These are phyloP conservation scores for Dichotomopilus funicola DNA, from an alignment of 2,329 filamentous ascomycete genomes.

Conservation along the genomic window DNA sequence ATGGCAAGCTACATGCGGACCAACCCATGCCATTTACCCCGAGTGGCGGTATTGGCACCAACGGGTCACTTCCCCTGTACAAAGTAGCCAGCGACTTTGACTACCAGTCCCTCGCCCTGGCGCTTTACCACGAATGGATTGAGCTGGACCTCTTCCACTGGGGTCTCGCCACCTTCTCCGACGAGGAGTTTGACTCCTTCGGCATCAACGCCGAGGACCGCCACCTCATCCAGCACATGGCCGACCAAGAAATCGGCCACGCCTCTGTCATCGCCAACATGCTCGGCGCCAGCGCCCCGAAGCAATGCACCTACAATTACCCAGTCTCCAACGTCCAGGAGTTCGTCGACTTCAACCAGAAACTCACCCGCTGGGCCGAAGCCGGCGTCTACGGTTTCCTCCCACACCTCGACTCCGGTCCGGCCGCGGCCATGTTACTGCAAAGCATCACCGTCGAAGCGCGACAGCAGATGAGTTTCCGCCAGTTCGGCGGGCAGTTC, in stretches of 20 bases:
- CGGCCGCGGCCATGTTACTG: slow-evolving; percentile 64
- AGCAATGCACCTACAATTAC: slow-evolving; percentile 77
- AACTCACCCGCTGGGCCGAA: slow-evolving; percentile 76
- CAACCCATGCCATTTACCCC: slow-evolving; percentile 68
- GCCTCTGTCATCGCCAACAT: slow-evolving; percentile 72
- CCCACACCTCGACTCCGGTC: slow-evolving; percentile 67
- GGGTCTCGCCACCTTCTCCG: slow-evolving; percentile 62
- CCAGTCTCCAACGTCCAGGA: slow-evolving; percentile 68
- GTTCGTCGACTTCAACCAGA: slow-evolving; percentile 78
- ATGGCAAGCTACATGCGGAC: slow-evolving; percentile 61
- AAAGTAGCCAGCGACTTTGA: slow-evolving; percentile 76
- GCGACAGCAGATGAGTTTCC: slow-evolving; percentile 77
- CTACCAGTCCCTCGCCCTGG: slow-evolving; percentile 68
- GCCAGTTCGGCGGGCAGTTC: slow-evolving; percentile 72
- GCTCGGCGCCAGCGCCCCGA: slow-evolving; percentile 62
- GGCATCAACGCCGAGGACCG: slow-evolving; percentile 65
- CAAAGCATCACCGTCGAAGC: slow-evolving; percentile 75
- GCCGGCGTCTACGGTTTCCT: slow-evolving; percentile 76
- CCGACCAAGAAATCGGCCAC: slow-evolving; percentile 69
- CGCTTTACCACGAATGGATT: slow-evolving; percentile 77
- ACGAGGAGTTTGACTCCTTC: slow-evolving; percentile 60
- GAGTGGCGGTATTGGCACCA: slow-evolving; percentile 67
- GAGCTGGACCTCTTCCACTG: slow-evolving; percentile 78
- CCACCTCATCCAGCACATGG: slow-evolving; percentile 69
- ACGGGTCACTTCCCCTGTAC: slow-evolving; percentile 70